A percentile compares a stretch with the other conserved stretches of the same genome.
These are phyloP conservation scores for Royoungia palumana DNA, from an alignment of 768 basidiomycete genomes.

Conservation along the genomic window DNA sequence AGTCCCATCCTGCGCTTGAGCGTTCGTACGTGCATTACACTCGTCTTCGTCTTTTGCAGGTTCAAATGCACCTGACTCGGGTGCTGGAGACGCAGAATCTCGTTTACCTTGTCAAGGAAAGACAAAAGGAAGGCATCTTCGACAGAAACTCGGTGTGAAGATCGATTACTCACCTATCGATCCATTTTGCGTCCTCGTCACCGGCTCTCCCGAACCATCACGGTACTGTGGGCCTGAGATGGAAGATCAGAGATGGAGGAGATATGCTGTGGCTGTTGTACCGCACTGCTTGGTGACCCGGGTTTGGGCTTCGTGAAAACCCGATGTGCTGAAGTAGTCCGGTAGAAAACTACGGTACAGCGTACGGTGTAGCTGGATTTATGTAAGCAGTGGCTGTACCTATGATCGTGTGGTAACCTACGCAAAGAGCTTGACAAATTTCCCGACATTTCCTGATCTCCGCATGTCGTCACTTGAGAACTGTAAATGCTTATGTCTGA, in stretches of 20 bases:
- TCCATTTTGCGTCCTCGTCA: slow-evolving; percentile 14
- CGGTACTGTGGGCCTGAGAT: slow-evolving; percentile 51
- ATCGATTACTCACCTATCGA: slow-evolving; percentile 19
- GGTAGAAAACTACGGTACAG: too few relatives aligned
- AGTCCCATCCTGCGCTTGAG: slow-evolving; percentile 42
- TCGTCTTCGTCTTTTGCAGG: slow-evolving; percentile 64
- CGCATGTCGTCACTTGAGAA: too few relatives aligned
- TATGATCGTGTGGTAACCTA: too few relatives aligned
- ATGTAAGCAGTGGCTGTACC: too few relatives aligned
- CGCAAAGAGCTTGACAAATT: too few relatives aligned
- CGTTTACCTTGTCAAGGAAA: slow-evolving; percentile 42
- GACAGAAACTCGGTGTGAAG: neutral
- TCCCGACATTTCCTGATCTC: too few relatives aligned
- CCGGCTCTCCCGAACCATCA: slow-evolving; percentile 26
- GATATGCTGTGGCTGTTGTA: slow-evolving; percentile 61
- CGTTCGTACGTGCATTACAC: slow-evolving; percentile 44
- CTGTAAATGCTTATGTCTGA: too few relatives aligned
- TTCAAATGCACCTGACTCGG: slow-evolving; percentile 57
- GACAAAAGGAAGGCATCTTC: neutral
- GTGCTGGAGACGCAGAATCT: slow-evolving; percentile 56
- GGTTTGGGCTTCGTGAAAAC: slow-evolving; percentile 60
- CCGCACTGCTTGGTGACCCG: slow-evolving; percentile 71
- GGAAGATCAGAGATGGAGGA: slow-evolving; percentile 59
- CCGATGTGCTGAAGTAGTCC: too few relatives aligned
- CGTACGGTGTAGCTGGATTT: too few relatives aligned